These are phyloP conservation scores for Dictyostelium discoideum DNA, from an alignment of 78 protist species.

Conservation along the genomic window DNA sequence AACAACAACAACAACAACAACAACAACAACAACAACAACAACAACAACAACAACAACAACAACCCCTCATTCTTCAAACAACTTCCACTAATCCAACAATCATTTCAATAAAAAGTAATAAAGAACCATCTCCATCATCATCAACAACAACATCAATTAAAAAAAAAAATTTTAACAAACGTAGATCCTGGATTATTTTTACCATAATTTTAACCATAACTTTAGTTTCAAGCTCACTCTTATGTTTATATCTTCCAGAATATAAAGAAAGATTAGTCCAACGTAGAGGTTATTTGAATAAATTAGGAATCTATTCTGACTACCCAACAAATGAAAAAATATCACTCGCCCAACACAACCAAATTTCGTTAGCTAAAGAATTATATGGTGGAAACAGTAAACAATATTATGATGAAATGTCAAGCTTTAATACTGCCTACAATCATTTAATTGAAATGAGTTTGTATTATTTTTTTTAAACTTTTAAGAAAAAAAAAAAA, in stretches of 20 bases:
- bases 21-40: neutral
- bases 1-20: neutral
- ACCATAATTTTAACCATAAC: neutral
- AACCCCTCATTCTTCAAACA: neutral
- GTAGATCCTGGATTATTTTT: neutral
- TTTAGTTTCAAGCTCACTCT: neutral
- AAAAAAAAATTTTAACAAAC: neutral
- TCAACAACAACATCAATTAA: neutral
- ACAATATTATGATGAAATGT: neutral
- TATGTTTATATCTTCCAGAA: neutral
- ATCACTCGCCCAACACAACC: neutral
- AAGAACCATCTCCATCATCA: neutral
- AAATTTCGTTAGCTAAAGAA: neutral
- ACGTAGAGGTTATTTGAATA: neutral
- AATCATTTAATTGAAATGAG: neutral
- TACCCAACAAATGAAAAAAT: neutral
- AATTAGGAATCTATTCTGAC: neutral
- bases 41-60: neutral
- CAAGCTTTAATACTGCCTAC: neutral
- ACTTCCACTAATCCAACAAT: neutral
- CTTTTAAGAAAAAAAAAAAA: neutral
- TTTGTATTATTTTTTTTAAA: neutral
- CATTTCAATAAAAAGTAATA: neutral
- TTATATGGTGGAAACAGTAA: neutral
- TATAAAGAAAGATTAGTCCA: neutral